Evolutionary conservation across 257 asterid species (phyloP), one percentile per base, ranked within the genome.

Genomic region (Buddleja alternifolia): DNA sequence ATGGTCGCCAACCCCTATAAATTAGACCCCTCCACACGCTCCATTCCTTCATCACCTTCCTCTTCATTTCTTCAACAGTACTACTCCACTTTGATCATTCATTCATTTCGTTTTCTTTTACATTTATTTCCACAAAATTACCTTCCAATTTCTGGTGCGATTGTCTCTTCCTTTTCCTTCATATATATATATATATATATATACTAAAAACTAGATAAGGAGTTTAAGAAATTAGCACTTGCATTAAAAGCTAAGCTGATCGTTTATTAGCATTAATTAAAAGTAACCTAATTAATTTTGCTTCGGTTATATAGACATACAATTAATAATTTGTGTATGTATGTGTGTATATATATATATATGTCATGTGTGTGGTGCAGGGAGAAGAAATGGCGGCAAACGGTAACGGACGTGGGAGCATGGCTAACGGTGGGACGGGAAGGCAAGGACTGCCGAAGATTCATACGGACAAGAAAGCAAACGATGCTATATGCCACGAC

Each of bases 361-460:
- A 29, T 29, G 5, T 14, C 41, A 0, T 50, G 7, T 60, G 21
- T 40, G 53, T 39, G 74, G 63, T 34, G 77, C 61, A 78, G 85
- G 47, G 59, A 59, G 63, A 45, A 67, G 46, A 56, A 72, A 86
- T 86, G 93, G 84, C 90, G 55, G 34, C 78, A 32, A 80, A 39
- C 81, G 83, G 71, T 23, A 53, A 45, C 67, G 82, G 70, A 40
- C 74, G 68, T 10, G 70, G 66, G 76, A 70, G 66, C 72, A 34
- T 60, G 66, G 44, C 6, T 24, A 77, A 60, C 70, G 63, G 68
- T 57, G 78, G 60, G 8, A 70, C 77, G 4, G 84, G 88, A n/a
- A 62, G 83, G 46, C 72, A 85, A 57, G 91, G 86, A 20, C 78
- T 85, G 75, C 78, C 91, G 47, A 83, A 76, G 81, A 85, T 85